phyloP scores from a whole-genome alignment of 2,329 filamentous ascomycete genomes.

The Botrytis tulipae region DNA sequence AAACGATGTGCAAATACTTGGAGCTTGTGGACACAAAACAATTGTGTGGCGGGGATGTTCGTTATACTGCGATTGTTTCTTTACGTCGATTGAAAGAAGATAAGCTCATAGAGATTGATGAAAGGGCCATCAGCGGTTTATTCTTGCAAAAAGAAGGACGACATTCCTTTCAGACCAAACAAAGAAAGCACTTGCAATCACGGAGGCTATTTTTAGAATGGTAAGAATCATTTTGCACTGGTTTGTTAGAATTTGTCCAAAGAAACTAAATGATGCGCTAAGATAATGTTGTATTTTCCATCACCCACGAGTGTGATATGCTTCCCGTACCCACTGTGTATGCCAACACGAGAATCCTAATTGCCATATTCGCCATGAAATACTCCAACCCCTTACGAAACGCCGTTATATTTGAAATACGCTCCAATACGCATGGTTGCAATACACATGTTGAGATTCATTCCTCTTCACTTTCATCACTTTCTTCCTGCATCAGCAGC shows the following conservation, averaged over 20 bases:
- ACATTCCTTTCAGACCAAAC: background rate
- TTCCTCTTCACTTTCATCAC: slow-evolving; percentile 40
- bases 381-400: background rate
- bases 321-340: background rate
- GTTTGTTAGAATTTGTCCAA: background rate
- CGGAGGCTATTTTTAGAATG: background rate
- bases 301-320: background rate
- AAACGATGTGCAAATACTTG: background rate
- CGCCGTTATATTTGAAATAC: background rate
- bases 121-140: background rate
- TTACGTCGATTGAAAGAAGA: background rate
- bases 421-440: background rate
- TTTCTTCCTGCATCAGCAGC: background rate
- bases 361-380: background rate
- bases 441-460: slow-evolving; percentile 22
- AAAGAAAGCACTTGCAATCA: slow-evolving; percentile 11
- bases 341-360: slow-evolving; percentile 1
- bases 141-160: background rate
- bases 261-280: background rate
- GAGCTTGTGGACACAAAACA: background rate
- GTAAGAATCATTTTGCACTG: background rate
- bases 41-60: background rate
- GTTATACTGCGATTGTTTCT: background rate
- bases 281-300: background rate
- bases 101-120: no score